A percentile compares a stretch with the other conserved stretches of the same genome.
Evolutionary conservation across 2,329 filamentous ascomycete genomes (phyloP).

Genomic region (Colletotrichum sp.): DNA sequence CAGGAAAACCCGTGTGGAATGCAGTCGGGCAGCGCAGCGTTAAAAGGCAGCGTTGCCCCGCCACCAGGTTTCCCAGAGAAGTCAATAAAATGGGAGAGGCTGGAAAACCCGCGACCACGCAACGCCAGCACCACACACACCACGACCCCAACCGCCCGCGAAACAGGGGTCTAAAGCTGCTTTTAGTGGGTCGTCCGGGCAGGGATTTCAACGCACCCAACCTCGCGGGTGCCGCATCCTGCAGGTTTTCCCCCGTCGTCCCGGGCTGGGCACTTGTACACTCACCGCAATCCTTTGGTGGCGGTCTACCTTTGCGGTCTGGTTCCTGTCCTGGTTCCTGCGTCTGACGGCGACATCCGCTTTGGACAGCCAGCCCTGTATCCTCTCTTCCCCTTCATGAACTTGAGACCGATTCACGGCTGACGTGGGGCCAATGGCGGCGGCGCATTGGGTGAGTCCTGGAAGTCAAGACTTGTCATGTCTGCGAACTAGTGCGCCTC

Average conservation of each 20-base stretch:
- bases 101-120: slow-evolving; percentile 26
- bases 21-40: slow-evolving; percentile 18
- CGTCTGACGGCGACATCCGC: background rate
- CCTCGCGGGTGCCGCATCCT: background rate
- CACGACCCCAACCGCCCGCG: slow-evolving; percentile 13
- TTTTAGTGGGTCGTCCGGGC: background rate
- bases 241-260: slow-evolving; percentile 1
- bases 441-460: background rate
- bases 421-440: background rate
- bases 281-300: background rate
- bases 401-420: background rate
- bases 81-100: slow-evolving; percentile 40
- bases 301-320: background rate
- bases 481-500: background rate
- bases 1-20: background rate
- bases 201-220: slow-evolving; percentile 10
- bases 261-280: background rate
- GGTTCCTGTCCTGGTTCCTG: background rate
- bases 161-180: slow-evolving; percentile 12
- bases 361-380: background rate
- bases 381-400: background rate
- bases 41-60: slow-evolving; percentile 53
- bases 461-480: background rate
- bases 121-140: background rate
- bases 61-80: slow-evolving; percentile 41